Base-by-base conservation (phyloP, 768 basidiomycete species). In the Kondoa malvinella region DNA sequence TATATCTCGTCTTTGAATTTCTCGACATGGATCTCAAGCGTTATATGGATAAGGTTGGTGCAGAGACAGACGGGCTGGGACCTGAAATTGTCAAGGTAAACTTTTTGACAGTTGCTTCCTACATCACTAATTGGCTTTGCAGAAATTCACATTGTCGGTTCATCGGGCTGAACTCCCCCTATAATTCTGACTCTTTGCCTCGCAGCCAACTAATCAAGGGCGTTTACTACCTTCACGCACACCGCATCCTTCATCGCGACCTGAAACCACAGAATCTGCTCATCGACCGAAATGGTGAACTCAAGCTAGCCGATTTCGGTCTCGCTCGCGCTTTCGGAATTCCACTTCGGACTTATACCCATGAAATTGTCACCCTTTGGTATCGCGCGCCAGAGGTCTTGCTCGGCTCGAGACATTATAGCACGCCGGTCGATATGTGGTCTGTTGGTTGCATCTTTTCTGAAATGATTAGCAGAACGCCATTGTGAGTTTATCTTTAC, bases 291-390 rank as follows among this genome's bases (percentile, higher is more conserved):
- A 79, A 84, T 65, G 85, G 89, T 71, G 94, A 95, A 76, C 83
- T 97, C 66, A 97, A 97, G 78, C 83, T 97, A 34, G 92, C 90
- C 16, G 94, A 96, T 79, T 96, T 97, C 74, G 94, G 94, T 56
- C 82, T 97, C 57, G 92, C 94, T 1, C 82, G 94, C 69, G 94
- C 94, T 14, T 99, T 99, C 76, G 95, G 95, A 68, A 96, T 99
- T 73, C 95, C 95, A 56, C 86, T 99, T 81, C 82, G 95, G 73
- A 95, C 94, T n/a, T 99, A 97, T 77, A 99, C 94, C 17, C 95
- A 97, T 76, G 95, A 99, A 95, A 95, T 99, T 61, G 95, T 99
- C 26, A 99, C 95, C 12, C 82, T 99, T 50, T 99, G 95, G 95
- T 99, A 99, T 76, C 89, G 95, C 62, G 90, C 94, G 2, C 95